Evolutionary conservation across 2,329 filamentous ascomycete genomes (phyloP), one percentile per base, ranked within the genome.

Genomic region (Diaporthe eres): DNA sequence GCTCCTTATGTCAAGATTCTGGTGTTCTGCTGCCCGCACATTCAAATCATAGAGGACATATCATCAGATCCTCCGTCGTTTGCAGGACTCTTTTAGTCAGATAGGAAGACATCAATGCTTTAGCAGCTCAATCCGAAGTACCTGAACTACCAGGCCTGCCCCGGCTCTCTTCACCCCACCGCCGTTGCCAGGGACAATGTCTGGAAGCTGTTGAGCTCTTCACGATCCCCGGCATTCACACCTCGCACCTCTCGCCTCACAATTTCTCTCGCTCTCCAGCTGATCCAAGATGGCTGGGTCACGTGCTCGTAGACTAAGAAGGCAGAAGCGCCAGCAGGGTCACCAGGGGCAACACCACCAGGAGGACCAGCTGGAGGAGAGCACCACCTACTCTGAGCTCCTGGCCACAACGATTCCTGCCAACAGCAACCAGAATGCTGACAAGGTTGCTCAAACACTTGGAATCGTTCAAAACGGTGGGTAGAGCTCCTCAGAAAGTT

Each of bases 381-480:
- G 65, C 15, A 72, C 39, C 47, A 72, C 34, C 57, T 65, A 72
- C 47, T 57, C 53, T 13, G 68, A 72, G 25, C 68, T 72, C 25
- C 47, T 71, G n/a, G 55, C 39, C 15, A 61, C 73, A 15, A 55
- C 58, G 12, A 57, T 60, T 28, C 49, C 71, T 37, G 37, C 49
- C 10, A 51, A 49, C 55, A 65, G 31, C 22, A 58, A 13, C 58
- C 51, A 71, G 47, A 49, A 55, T 22, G 47, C 71, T 12, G 49
- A n/a, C 8, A 73, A 73, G 71, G 58, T 73, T 9, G 34, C 71
- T 13, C 58, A 57, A 42, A 65, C 58, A 1, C 58, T 73, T 17
- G 71, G 71, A 8, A 60, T 63, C 13, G 9, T 57, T 19, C 47
- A 73, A 34, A 65, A 73, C 34, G 71, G 71, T 65, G 5, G 1